Percentiles rank a stretch among this genome's conserved stretches.
These are phyloP conservation scores for Mortierella polycephala DNA, from an alignment of 371 early-diverging fungal species.

Conservation along the genomic window DNA sequence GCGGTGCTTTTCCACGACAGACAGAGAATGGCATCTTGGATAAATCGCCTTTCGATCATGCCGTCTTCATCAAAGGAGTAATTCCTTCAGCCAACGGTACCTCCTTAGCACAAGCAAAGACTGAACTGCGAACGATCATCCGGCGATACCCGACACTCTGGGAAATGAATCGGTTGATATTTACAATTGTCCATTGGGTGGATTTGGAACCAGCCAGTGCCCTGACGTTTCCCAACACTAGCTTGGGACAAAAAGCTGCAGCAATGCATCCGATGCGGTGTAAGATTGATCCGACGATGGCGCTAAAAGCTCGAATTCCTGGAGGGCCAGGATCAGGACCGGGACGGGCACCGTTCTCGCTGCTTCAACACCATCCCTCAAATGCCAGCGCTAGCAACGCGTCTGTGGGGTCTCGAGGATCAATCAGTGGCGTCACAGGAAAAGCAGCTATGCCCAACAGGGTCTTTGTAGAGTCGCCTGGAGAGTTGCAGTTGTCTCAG, in stretches of 20 bases:
- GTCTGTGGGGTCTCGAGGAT: slow-evolving; percentile 28
- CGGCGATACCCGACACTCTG: slow-evolving; percentile 33
- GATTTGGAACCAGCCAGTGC: slow-evolving; percentile 42
- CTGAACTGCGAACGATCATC: slow-evolving; percentile 30
- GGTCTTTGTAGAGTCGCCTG: slow-evolving; percentile 37
- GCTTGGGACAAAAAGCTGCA: slow-evolving; percentile 13
- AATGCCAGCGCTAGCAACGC: slow-evolving; percentile 22
- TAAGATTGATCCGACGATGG: slow-evolving; percentile 31
- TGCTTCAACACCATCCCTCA: slow-evolving; percentile 29
- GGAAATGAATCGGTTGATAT: slow-evolving; percentile 49
- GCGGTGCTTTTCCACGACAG: slow-evolving; percentile 4
- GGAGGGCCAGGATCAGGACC: not conserved
- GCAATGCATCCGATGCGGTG: slow-evolving; percentile 46
- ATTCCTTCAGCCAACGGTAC: slow-evolving; percentile 14
- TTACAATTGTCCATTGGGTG: slow-evolving; percentile 50
- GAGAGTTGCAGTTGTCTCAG: slow-evolving; percentile 26
- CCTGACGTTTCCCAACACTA: slow-evolving; percentile 4
- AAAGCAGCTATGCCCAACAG: slow-evolving; percentile 10
- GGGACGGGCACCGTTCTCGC: not conserved
- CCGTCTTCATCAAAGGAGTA: slow-evolving; percentile 36
- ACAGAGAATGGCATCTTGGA: slow-evolving; percentile 14
- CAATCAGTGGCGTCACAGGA: slow-evolving; percentile 22
- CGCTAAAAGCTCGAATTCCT: slow-evolving; percentile 24
- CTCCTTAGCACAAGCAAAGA: slow-evolving; percentile 24
- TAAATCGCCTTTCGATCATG: slow-evolving; percentile 32